phyloP scores from a whole-genome alignment of 352 stramenopile species.

The Achlya hypogyna region DNA sequence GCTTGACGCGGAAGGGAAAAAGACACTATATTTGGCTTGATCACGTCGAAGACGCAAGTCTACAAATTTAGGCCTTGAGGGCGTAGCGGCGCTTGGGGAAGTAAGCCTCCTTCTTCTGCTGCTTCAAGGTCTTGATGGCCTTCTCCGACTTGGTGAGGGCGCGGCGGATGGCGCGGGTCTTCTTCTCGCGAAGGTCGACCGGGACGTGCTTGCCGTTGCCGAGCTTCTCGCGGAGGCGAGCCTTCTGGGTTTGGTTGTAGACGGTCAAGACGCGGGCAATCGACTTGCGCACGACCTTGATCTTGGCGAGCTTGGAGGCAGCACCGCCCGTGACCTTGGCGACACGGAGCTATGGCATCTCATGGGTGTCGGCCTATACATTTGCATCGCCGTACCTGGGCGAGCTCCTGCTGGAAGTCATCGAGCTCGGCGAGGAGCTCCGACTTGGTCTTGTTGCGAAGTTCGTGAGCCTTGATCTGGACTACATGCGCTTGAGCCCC shows the following conservation, averaged over 20 bases:
- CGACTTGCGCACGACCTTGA: slow-evolving; percentile 97
- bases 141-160: slow-evolving; percentile 93
- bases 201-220: slow-evolving; percentile 95
- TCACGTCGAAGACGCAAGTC: slow-evolving; percentile 17
- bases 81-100: slow-evolving; percentile 95
- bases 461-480: slow-evolving; percentile 97
- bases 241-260: slow-evolving; percentile 99
- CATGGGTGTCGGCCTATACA: not conserved
- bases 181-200: slow-evolving; percentile 97
- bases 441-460: slow-evolving; percentile 95
- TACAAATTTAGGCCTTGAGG: slow-evolving; percentile 93
- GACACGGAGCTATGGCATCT: slow-evolving; percentile 86
- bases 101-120: slow-evolving; percentile 94
- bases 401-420: slow-evolving; percentile 97
- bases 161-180: slow-evolving; percentile 97
- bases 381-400: slow-evolving; percentile 37
- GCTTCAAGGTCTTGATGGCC: slow-evolving; percentile 88
- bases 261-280: slow-evolving; percentile 99
- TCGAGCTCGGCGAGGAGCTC: slow-evolving; percentile 97
- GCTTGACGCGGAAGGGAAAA: slow-evolving; percentile 9
- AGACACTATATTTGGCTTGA: slow-evolving; percentile 15
- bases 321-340: slow-evolving; percentile 98
- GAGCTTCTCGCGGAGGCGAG: slow-evolving; percentile 91
- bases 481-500: slow-evolving; percentile 27
- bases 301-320: slow-evolving; percentile 99